Base-by-base conservation (phyloP, 768 basidiomycete species). In the Naematelia encephala region DNA sequence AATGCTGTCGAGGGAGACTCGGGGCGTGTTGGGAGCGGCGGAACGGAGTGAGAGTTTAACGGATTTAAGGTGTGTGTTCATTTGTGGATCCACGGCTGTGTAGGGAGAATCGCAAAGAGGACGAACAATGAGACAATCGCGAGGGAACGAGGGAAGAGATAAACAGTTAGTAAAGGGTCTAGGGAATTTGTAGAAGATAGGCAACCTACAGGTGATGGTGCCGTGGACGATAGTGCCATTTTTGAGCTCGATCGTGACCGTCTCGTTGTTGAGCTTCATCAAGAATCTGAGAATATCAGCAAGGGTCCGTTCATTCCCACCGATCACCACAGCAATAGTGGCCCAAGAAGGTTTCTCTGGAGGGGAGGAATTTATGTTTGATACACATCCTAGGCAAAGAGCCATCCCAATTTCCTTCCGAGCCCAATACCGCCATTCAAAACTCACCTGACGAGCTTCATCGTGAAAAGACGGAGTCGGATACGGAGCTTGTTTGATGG, bases 201-300 rank as follows among this genome's bases (percentile, higher is more conserved):
- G 27, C 11, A 5, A 26, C 86, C 63, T 61, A 93, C 94, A 93
- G 14, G 91, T 96, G 78, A 98, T 96, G 22, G 94, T 99, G 11
- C 94, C 94, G 72, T 94, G 89, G 14, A 99, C 87, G 52, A 91
- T 80, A 0, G 91, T 90, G 26, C 96, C 96, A 70, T 99, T 97
- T 80, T 99, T 99, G 68, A 99, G 84, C 82, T 99, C 93, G 77
- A 98, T 85, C 63, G 93, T 91, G 68, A 97, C 92, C 63, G 94
- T 93, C 83, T 99, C 94, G 78, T 97, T 97, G 84, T 96, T 94
- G 81, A 99, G 80, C 83, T 98, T 99, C 94, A 98, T 99, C 82
- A 96, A 84, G 81, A 94, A 97, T 78, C 91, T 94, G 57, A 25
- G 22, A 21, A 22, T 13, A 42, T 61, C 54, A 64, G 62, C 59